Base-by-base conservation (phyloP, 225 moss, liverwort and hornwort genomes). In the Polytrichum formosum region DNA sequence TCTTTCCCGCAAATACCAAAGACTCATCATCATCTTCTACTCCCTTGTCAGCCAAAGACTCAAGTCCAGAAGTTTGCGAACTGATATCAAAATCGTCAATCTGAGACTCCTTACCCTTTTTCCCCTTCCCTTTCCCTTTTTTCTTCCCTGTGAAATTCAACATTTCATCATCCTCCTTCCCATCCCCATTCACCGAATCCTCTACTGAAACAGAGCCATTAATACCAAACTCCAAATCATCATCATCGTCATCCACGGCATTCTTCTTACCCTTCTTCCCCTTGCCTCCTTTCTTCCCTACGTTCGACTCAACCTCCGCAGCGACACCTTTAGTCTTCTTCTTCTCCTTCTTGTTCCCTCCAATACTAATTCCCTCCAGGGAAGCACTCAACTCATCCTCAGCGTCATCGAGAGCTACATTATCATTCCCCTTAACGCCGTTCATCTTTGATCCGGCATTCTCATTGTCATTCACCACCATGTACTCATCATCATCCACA, bases 81-180 rank as follows among this genome's bases (percentile, higher is more conserved):
- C 74, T 74, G 69, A 71, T 75, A 26, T 81, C 91, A 22, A 67
- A 62, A 26, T 79, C 85, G 9, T 82, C 82, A 54, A 71, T 73
- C 18, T 75, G 81, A 16, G 25, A 67, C 61, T 69, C 79, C 67
- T 61, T 77, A 19, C 76, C 86, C 69, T 84, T 87, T 78, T 83
- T 89, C 4, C 76, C 83, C 61, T 85, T 91, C 81, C 37, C 37
- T 37, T 83, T 85, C 18, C 82, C 75, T 66, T 88, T 88, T 71
- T 88, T 88, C 74, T 80, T 88, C 4, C 85, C 88, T 9, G 78
- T 75, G 72, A 85, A 83, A 65, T 54, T 82, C 8, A 78, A 6
- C 56, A 59, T 18, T 53, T 85, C 82, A 62, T 68, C 80, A 18
- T 82, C 82, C 53, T 78, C 77, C 5, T 56, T 69, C 22, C 74